These are phyloP conservation scores for Musa acuminata DNA, from an alignment of 176 grass and related monocot species.

Conservation along the genomic window DNA sequence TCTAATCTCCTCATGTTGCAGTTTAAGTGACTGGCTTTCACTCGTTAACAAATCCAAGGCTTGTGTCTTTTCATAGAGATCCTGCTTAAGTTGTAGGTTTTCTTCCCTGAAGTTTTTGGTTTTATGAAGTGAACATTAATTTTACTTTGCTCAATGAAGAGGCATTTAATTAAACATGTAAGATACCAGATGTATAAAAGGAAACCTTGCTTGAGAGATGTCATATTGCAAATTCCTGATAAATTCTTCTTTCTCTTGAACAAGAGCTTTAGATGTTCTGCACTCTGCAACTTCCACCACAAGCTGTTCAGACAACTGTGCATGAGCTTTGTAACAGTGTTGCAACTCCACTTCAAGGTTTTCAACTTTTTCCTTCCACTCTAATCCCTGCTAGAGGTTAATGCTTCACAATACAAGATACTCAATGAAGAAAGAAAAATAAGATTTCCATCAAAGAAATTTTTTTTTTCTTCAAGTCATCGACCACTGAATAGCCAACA, in stretches of 20 bases:
- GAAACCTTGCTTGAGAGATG: conserved; percentile 58
- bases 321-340: conserved; percentile 81
- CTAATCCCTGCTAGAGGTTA: conserved; percentile 39
- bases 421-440: background rate
- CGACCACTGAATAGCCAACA: too few relatives aligned
- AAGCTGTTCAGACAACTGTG: conserved; percentile 60
- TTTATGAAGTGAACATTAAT: background rate
- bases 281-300: conserved; percentile 56
- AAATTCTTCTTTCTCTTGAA: conserved; percentile 66
- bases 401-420: conserved; percentile 1
- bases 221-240: conserved; percentile 44
- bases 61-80: conserved; percentile 62
- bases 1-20: conserved; percentile 51
- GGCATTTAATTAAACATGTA: conserved; percentile 2
- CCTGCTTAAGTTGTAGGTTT: conserved; percentile 56
- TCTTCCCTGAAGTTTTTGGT: conserved; percentile 50
- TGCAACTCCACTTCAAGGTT: conserved; percentile 72
- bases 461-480: too few relatives aligned
- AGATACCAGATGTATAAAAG: conserved; percentile 17
- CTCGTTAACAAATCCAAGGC: conserved; percentile 70
- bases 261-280: conserved; percentile 48
- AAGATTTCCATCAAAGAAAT: too few relatives aligned
- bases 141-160: conserved; percentile 4
- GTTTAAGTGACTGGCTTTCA: conserved; percentile 61
- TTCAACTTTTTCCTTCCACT: conserved; percentile 95